Conservation (phyloP, 2,329 filamentous ascomycete genomes). For the Zymoseptoria crescenta region DNA sequence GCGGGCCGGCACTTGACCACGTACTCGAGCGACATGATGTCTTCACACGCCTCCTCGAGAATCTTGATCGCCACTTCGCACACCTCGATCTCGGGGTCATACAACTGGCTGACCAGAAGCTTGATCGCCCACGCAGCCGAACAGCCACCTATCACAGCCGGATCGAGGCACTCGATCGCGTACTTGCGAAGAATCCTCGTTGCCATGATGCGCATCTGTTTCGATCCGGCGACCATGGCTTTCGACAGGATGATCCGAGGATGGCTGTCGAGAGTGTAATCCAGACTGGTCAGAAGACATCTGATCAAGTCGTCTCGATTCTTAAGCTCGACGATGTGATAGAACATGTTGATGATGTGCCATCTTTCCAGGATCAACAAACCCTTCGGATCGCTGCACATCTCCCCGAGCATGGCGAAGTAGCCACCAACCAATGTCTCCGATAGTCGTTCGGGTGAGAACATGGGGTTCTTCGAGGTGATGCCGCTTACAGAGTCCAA, state of each 20-base stretch:
- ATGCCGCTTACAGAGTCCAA: slow-evolving; percentile 71
- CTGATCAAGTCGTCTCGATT: slow-evolving; percentile 88
- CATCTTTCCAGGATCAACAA: slow-evolving; percentile 87
- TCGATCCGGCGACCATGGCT: slow-evolving; percentile 82
- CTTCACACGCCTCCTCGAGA: slow-evolving; percentile 92
- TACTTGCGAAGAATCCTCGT: slow-evolving; percentile 85
- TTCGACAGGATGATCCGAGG: slow-evolving; percentile 89
- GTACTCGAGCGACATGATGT: slow-evolving; percentile 82
- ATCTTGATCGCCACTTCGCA: slow-evolving; percentile 96
- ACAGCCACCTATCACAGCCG: slow-evolving; percentile 38
- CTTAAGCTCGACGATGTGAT: slow-evolving; percentile 88
- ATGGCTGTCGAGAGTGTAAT: slow-evolving; percentile 79
- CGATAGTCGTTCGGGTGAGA: slow-evolving; percentile 73
- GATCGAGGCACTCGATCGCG: slow-evolving; percentile 53
- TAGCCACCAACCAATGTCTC: slow-evolving; percentile 90
- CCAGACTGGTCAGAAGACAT: slow-evolving; percentile 79
- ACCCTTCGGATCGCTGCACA: slow-evolving; percentile 76
- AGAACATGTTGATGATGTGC: slow-evolving; percentile 99
- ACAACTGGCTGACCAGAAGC: slow-evolving; percentile 93
- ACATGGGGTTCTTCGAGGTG: slow-evolving; percentile 79
- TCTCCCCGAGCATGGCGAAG: slow-evolving; percentile 80
- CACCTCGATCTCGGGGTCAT: slow-evolving; percentile 94
- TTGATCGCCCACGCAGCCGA: slow-evolving; percentile 95
- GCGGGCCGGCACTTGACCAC: slow-evolving; percentile 94
- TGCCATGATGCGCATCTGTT: slow-evolving; percentile 81